Percentiles rank a stretch among this genome's conserved stretches.
phyloP scores from a whole-genome alignment of 768 basidiomycete genomes.

The Mycena rosella region DNA sequence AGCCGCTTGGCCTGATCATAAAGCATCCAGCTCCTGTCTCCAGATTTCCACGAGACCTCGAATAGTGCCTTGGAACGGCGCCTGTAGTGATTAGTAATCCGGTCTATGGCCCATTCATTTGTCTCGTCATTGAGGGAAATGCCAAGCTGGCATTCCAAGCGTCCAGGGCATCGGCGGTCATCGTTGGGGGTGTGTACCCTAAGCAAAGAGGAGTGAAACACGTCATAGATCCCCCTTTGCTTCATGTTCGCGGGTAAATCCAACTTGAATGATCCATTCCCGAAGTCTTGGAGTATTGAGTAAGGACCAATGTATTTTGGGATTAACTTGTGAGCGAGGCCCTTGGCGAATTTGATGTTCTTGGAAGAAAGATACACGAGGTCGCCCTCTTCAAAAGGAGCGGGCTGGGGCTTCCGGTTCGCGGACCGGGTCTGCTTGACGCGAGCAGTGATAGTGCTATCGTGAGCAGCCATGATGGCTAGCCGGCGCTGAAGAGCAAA shows the following conservation, averaged over 20 bases:
- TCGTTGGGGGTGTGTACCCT: conserved; percentile 51
- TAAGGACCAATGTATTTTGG: conserved; percentile 50
- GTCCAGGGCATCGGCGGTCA: conserved; percentile 19
- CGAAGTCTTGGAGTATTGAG: conserved; percentile 31
- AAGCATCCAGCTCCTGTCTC: conserved; percentile 49
- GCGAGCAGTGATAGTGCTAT: neutral
- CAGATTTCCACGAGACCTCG: conserved; percentile 45
- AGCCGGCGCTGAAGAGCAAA: neutral
- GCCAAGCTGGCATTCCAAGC: neutral
- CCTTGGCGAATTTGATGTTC: conserved; percentile 44
- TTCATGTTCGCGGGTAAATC: conserved; percentile 38
- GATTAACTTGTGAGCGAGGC: conserved; percentile 42
- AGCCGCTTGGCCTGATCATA: conserved; percentile 41
- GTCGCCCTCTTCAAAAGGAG: neutral
- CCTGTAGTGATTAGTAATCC: conserved; percentile 41
- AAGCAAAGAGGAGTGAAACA: conserved; percentile 46
- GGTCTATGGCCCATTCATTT: conserved; percentile 42
- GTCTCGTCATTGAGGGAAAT: no score
- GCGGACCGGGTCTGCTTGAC: neutral
- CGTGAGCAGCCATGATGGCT: neutral
- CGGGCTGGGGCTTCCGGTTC: neutral
- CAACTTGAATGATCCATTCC: conserved; percentile 33
- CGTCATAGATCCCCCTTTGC: conserved; percentile 23
- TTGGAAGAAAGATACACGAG: conserved; percentile 41
- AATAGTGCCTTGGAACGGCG: conserved; percentile 36